A percentile compares a stretch with the other conserved stretches of the same genome.
Evolutionary conservation across 805 yeast species (phyloP).

Genomic region (Trichomonascus vanleenenianus): DNA sequence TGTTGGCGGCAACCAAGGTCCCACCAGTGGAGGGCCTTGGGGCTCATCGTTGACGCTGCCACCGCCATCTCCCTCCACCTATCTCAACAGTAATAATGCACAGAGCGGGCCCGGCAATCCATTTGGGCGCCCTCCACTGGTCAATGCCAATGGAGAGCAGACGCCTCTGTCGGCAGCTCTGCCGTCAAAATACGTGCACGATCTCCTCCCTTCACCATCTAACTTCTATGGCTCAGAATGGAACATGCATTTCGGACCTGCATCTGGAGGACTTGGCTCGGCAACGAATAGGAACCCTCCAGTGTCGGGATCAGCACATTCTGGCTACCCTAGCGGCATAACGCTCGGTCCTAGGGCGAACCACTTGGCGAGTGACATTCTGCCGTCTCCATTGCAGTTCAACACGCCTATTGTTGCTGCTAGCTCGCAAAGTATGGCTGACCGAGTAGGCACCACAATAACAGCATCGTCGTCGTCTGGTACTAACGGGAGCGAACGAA

Average conservation of each 20-base stretch:
- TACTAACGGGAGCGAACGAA: not conserved
- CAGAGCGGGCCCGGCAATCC: conserved; percentile 29
- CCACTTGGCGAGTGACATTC: conserved; percentile 4
- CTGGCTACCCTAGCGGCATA: not conserved
- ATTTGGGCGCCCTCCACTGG: conserved; percentile 24
- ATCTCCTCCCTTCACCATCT: conserved; percentile 75
- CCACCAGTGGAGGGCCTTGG: conserved; percentile 16
- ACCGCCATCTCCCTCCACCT: conserved; percentile 30
- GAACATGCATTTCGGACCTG: conserved; percentile 36
- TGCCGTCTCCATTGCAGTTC: conserved; percentile 8
- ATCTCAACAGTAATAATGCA: conserved; percentile 18
- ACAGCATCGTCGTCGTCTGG: too few relatives aligned
- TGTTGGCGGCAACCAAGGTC: conserved; percentile 10
- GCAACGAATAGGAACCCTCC: conserved; percentile 7
- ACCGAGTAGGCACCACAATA: too few relatives aligned
- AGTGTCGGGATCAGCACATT: not conserved
- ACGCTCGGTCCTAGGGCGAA: conserved; percentile 1
- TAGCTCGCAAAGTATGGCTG: not conserved
- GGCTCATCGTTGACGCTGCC: conserved; percentile 25
- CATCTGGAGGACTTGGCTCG: conserved; percentile 10
- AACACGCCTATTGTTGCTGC: not conserved
- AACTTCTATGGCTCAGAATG: conserved; percentile 60
- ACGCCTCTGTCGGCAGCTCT: conserved; percentile 62
- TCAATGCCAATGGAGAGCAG: conserved; percentile 43
- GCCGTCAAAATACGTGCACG: conserved; percentile 65